Base-by-base conservation (phyloP, 2,329 filamentous ascomycete genomes). In the Dothidotthia symphoricarpi region DNA sequence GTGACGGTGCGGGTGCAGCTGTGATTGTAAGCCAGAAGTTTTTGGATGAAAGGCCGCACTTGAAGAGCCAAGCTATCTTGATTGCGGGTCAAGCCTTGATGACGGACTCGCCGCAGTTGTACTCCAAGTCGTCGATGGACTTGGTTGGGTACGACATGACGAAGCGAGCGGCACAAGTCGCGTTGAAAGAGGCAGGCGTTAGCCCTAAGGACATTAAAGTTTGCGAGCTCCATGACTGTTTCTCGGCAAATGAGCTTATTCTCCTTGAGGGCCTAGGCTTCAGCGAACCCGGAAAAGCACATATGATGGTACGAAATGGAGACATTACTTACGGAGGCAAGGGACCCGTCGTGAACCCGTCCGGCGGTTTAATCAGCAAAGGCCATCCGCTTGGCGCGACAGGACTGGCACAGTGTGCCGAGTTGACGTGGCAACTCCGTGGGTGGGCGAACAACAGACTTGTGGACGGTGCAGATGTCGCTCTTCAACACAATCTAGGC, bases 161-260 rank as follows among this genome's bases (percentile, higher is more conserved):
- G 9, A 75, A 81, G 59, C 72, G 75, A 42, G 91, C 91, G 1
- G 82, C 80, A 8, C 68, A 75, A 44, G 72, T 73, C 1, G 91
- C 91, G 13, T 72, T 85, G 53, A 75, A 72, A 30, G 86, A 97
- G 70, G 88, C 88, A 0, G 77, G 78, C 24, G 76, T 82, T 2
- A 73, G 70, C 6, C 71, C 85, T 0, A 70, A 73, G 28, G 86
- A 95, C 55, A 77, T 91, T 44, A 83, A 85, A 60, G 85, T 97
- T 11, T 87, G 87, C 55, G 91, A 97, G 72, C 73, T 97, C 43
- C 91, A 97, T 69, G 91, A 97, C 71, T 97, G 91, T 72, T 97
- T 97, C 76, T 90, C 85, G 11, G 83, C 90, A 14, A 97, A 97
- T 64, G 88, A 96, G 74, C 85, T 96, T 81, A 78, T 93, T 36